Evolutionary conservation across 371 early-diverging fungal species (phyloP).

Genomic region (Gilbertella persicaria): DNA sequence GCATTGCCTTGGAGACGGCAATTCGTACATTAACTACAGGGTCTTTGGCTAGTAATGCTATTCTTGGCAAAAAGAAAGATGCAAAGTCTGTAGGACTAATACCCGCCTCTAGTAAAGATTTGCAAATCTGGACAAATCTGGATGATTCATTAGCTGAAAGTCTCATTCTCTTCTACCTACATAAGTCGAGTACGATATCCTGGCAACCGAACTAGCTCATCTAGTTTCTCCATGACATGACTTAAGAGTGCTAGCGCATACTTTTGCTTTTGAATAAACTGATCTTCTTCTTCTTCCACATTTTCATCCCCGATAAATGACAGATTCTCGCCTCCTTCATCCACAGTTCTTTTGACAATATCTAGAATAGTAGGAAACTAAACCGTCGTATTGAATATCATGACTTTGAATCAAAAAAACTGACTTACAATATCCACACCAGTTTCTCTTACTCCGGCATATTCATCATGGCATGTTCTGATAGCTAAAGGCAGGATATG

Average conservation of each 20-base stretch:
- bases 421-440: slow-evolving; percentile 48
- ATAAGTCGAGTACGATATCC: slow-evolving; percentile 31
- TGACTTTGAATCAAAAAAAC: too few species aligned
- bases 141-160: background rate
- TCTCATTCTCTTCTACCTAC: slow-evolving; percentile 14
- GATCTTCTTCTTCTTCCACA: slow-evolving; percentile 19
- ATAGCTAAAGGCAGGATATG: slow-evolving; percentile 46
- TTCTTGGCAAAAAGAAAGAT: slow-evolving; percentile 44
- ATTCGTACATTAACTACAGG: slow-evolving; percentile 48
- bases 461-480: slow-evolving; percentile 48
- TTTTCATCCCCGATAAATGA: slow-evolving; percentile 13
- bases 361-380: slow-evolving; percentile 35
- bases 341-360: slow-evolving; percentile 25
- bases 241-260: slow-evolving; percentile 25
- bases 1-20: slow-evolving; percentile 32
- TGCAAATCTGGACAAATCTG: slow-evolving; percentile 48
- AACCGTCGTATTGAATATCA: background rate
- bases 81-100: slow-evolving; percentile 43
- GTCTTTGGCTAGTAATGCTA: slow-evolving; percentile 34
- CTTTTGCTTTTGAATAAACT: slow-evolving; percentile 29
- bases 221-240: slow-evolving; percentile 32
- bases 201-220: slow-evolving; percentile 24
- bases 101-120: slow-evolving; percentile 37
- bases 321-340: slow-evolving; percentile 22
- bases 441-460: slow-evolving; percentile 50